Base-by-base conservation (phyloP, 352 stramenopile genomes). In the Phytopythium aichiense region DNA sequence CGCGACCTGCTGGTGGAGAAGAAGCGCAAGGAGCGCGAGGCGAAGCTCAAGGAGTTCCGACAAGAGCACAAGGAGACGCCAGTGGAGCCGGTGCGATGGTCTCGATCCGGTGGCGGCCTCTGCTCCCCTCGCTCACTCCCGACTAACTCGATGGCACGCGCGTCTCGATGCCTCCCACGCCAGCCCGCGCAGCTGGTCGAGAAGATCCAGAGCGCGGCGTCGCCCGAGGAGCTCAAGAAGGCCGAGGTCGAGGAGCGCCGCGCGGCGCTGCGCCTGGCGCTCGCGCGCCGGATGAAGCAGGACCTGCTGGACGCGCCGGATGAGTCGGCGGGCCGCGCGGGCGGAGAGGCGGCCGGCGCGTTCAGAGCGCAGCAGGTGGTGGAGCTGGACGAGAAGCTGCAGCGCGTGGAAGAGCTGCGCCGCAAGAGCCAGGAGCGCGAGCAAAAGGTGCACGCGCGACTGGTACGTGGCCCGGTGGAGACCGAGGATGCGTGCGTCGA, bases 241-340 rank as follows among this genome's bases (percentile, higher is more conserved):
- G 64, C 77, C 0, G 78, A 91, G 42, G 74, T 77, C n/a, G 81
- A 91, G 46, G 76, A 90, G 48, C 79, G 82, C 4, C 77, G 81
- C 55, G 87, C 87, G 30, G 81, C 79, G 16, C 69, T 94, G 43
- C 81, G 80, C 23, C 77, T 90, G 65, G 77, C 85, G 9, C 69
- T 94, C 12, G 83, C 80, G 2, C 85, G 81, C 18, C 78, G 81
- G 48, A 90, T 94, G 81, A 94, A 92, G 65, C 81, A 92, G 56
- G 85, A 91, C 45, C 66, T 90, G 23, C 70, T 88, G n/a, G 74
- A 85, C 20, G 72, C 67, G 18, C 65, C 73, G 23, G 67, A 64
- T 54, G 64, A 70, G 25, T n/a, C 61, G 22, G 2, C 45, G 12
- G 68, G 67, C 37, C 53, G 60, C 15, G 31, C 51, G 13, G 64